A percentile compares a stretch with the other conserved stretches of the same genome.
Conservation (phyloP, 352 stramenopile genomes). For the Bremia lactucae region DNA sequence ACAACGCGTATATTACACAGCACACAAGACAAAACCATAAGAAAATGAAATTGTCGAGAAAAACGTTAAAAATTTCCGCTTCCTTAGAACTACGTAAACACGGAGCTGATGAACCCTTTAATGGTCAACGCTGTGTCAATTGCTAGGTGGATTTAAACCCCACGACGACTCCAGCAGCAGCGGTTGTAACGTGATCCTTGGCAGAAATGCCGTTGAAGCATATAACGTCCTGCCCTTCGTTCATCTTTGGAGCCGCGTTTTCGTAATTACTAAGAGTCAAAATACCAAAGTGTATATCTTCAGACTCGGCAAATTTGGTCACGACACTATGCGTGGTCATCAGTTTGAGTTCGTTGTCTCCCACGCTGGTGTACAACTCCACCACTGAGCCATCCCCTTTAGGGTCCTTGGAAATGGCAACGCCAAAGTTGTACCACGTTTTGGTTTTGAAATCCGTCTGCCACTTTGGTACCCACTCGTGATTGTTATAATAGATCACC, state of each 20-base stretch:
- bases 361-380: slow-evolving; percentile 34
- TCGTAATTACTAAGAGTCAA: slow-evolving; percentile 39
- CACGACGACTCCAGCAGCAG: no score
- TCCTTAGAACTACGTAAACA: no score
- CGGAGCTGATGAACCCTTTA: no score
- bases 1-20: no score
- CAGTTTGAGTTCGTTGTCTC: slow-evolving; percentile 19
- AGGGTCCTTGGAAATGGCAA: slow-evolving; percentile 19
- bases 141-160: no score
- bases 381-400: slow-evolving; percentile 7
- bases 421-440: slow-evolving; percentile 23
- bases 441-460: slow-evolving; percentile 20
- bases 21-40: no score
- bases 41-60: no score
- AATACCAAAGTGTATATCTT: slow-evolving; percentile 38
- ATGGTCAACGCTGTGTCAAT: no score
- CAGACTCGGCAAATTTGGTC: slow-evolving; percentile 3
- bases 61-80: no score
- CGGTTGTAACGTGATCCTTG: background rate
- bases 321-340: slow-evolving; percentile 16
- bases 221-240: slow-evolving; percentile 30
- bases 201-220: slow-evolving; percentile 33
- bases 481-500: slow-evolving; percentile 20
- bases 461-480: slow-evolving; percentile 28
- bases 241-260: slow-evolving; percentile 31